Conservation (phyloP, 495 filamentous ascomycete genomes). For the Penicillium parvum region DNA sequence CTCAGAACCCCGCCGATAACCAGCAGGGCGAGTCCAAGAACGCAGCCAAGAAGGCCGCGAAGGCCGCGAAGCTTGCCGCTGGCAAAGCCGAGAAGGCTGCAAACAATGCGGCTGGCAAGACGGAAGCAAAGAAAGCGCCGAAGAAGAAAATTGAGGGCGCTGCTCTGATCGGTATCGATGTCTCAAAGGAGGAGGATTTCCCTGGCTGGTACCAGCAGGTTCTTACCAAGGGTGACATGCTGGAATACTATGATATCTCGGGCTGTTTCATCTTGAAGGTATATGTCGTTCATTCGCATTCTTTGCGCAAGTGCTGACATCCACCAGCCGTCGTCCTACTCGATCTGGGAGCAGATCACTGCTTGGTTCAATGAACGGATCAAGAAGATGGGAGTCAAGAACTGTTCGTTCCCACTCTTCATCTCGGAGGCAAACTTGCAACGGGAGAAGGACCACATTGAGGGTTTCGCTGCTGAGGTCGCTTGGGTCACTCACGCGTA, state of each 20-base stretch:
- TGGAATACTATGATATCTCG: conserved; percentile 77
- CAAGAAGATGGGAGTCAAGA: conserved; percentile 84
- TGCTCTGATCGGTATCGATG: conserved; percentile 79
- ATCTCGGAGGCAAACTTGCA: conserved; percentile 85
- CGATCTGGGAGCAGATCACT: conserved; percentile 90
- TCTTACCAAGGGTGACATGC: conserved; percentile 89
- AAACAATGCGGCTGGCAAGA: conserved; percentile 48
- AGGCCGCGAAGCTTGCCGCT: conserved; percentile 60
- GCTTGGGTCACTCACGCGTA: conserved; percentile 98
- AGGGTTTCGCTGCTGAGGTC: conserved; percentile 95
- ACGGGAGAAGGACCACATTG: conserved; percentile 93
- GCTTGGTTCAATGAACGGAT: conserved; percentile 84
- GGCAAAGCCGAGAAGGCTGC: conserved; percentile 63
- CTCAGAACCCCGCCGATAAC: conserved; percentile 39
- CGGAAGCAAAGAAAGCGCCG: conserved; percentile 37
- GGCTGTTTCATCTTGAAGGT: conserved; percentile 92
- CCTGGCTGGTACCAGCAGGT: conserved; percentile 94
- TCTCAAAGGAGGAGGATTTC: conserved; percentile 81
- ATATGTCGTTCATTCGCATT: conserved; percentile 3
- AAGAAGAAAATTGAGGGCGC: conserved; percentile 55
- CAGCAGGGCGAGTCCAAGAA: conserved; percentile 58
- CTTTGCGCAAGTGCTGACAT: conserved; percentile 3
- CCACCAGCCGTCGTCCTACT: conserved; percentile 65
- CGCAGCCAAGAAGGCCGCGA: conserved; percentile 67
- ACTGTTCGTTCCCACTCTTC: conserved; percentile 95